phyloP scores from a whole-genome alignment of 2,329 filamentous ascomycete species.

The Fusarium guadeloupense region DNA sequence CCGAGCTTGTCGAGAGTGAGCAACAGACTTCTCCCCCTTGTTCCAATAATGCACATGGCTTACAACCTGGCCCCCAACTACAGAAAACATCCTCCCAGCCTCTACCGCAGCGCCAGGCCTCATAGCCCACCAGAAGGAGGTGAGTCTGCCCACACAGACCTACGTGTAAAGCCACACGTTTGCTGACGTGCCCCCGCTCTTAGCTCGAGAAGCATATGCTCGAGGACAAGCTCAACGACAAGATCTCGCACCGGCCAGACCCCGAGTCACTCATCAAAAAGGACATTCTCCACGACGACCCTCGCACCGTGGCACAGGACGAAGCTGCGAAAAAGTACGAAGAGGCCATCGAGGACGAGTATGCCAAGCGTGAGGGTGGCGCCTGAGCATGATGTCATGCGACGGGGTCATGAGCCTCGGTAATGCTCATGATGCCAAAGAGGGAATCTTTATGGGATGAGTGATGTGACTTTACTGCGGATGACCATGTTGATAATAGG shows the following conservation, averaged over 20 bases:
- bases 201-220: slow-evolving; percentile 87
- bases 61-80: slow-evolving; percentile 23
- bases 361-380: slow-evolving; percentile 70
- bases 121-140: slow-evolving; percentile 81
- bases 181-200: slow-evolving; percentile 17
- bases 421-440: slow-evolving; percentile 15
- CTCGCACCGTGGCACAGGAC: slow-evolving; percentile 55
- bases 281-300: slow-evolving; percentile 79
- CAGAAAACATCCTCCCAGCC: slow-evolving; percentile 87
- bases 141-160: slow-evolving; percentile 42
- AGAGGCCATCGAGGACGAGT: slow-evolving; percentile 71
- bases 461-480: slow-evolving; percentile 12
- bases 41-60: slow-evolving; percentile 44
- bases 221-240: slow-evolving; percentile 85
- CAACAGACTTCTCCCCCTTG: slow-evolving; percentile 34
- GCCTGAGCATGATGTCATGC: slow-evolving; percentile 55
- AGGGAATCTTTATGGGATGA: background rate
- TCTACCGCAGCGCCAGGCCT: slow-evolving; percentile 81
- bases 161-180: slow-evolving; percentile 4
- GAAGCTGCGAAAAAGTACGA: slow-evolving; percentile 62
- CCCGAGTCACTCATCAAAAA: slow-evolving; percentile 80
- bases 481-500: slow-evolving; percentile 4
- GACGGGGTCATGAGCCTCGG: slow-evolving; percentile 29
- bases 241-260: slow-evolving; percentile 79
- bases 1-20: slow-evolving; percentile 82